A percentile compares a stretch with the other conserved stretches of the same genome.
phyloP scores from a whole-genome alignment of 2,329 filamentous ascomycete species.

The Phaeosphaeria sp. region DNA sequence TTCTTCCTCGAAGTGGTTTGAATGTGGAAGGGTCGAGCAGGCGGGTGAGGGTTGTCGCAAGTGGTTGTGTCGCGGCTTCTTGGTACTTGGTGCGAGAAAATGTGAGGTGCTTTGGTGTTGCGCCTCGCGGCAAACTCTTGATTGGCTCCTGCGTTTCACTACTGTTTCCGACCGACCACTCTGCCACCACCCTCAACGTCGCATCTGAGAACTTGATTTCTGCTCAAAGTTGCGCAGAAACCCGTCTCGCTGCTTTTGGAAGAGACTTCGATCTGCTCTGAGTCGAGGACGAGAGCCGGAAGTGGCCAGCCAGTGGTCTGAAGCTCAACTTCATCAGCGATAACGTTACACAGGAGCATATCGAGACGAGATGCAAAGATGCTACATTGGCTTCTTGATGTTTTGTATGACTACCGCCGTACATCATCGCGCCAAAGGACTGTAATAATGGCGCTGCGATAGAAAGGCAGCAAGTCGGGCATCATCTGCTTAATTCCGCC shows the following conservation, averaged over 20 bases:
- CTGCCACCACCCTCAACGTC: constrained; percentile 14
- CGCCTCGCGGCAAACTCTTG: background rate
- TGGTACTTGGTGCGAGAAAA: constrained; percentile 32
- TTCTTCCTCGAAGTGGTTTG: constrained; percentile 15
- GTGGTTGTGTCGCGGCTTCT: constrained; percentile 22
- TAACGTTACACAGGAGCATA: background rate
- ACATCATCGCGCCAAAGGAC: background rate
- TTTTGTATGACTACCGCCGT: background rate
- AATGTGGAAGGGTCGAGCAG: constrained; percentile 16
- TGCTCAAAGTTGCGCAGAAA: constrained; percentile 42
- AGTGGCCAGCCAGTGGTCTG: background rate
- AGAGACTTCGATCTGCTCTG: background rate
- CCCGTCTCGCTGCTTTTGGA: background rate
- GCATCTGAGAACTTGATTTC: constrained; percentile 68
- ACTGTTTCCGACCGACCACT: constrained; percentile 1
- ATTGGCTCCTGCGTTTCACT: constrained; percentile 15
- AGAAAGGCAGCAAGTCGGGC: background rate
- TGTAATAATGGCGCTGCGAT: background rate
- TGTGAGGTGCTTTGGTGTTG: constrained; percentile 19
- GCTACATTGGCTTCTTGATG: background rate
- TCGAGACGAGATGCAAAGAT: background rate
- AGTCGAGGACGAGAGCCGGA: background rate
- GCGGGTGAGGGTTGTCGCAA: constrained; percentile 15
- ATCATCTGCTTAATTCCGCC: background rate
- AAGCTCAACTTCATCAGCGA: background rate